phyloP scores from a whole-genome alignment of 257 asterid species.

The Plantago elongata region DNA sequence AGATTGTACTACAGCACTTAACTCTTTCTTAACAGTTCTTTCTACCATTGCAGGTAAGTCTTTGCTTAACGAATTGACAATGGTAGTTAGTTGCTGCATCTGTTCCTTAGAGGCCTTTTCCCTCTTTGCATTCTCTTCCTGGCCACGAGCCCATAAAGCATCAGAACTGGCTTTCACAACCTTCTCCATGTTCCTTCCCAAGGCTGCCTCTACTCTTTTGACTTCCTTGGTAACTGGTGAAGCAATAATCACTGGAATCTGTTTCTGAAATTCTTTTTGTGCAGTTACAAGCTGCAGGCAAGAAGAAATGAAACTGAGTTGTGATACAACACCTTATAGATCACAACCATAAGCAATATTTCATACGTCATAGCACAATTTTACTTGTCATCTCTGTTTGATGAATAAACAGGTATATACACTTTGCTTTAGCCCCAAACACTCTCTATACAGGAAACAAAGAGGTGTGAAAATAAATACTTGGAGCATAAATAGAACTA shows the following conservation, averaged over 20 bases:
- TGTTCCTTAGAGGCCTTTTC: slow-evolving; percentile 75
- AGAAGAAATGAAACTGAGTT: slow-evolving; percentile 5
- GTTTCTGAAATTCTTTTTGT: slow-evolving; percentile 75
- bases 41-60: slow-evolving; percentile 74
- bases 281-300: slow-evolving; percentile 42
- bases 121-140: slow-evolving; percentile 79
- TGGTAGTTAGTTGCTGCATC: slow-evolving; percentile 52
- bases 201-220: slow-evolving; percentile 70
- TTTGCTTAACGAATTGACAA: slow-evolving; percentile 67
- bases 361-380: not conserved
- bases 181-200: slow-evolving; percentile 79
- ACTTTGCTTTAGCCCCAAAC: not conserved
- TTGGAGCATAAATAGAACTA: too few relatives aligned
- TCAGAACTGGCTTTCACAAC: slow-evolving; percentile 68
- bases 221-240: slow-evolving; percentile 78
- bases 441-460: not conserved
- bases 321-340: slow-evolving; percentile 5
- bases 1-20: slow-evolving; percentile 67
- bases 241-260: slow-evolving; percentile 58
- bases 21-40: slow-evolving; percentile 73
- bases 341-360: slow-evolving; percentile 1
- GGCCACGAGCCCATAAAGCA: slow-evolving; percentile 87
- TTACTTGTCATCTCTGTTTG: not conserved
- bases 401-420: slow-evolving; percentile 1
- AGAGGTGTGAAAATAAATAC: not conserved